phyloP scores from a whole-genome alignment of 208 protist species.

The Kentomonas sorsogonicus region DNA sequence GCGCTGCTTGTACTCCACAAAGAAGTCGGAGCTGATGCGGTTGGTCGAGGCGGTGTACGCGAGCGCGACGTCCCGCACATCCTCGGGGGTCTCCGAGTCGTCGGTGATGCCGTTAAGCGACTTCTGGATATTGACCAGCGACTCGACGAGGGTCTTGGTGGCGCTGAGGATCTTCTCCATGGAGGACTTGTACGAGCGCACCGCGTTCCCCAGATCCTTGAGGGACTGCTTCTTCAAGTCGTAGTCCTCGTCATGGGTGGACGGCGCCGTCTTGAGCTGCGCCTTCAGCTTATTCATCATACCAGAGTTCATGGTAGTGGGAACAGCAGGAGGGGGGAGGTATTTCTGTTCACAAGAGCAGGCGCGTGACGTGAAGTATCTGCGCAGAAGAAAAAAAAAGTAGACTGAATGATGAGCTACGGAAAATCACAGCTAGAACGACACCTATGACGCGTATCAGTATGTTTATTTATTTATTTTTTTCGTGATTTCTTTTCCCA shows the following conservation, averaged over 20 bases:
- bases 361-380: too few relatives aligned
- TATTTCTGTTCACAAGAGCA: too few relatives aligned
- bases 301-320: too few relatives aligned
- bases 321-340: too few relatives aligned
- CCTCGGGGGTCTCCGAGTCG: constrained; percentile 14
- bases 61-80: constrained; percentile 21
- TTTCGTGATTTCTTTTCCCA: too few relatives aligned
- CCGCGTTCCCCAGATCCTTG: constrained; percentile 25
- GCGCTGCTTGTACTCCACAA: constrained; percentile 20
- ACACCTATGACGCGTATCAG: too few relatives aligned
- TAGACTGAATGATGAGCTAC: too few relatives aligned
- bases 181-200: constrained; percentile 31
- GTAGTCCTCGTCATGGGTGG: constrained; percentile 46
- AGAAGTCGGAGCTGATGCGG: constrained; percentile 18
- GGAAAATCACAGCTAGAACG: too few relatives aligned
- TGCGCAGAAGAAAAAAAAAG: too few relatives aligned
- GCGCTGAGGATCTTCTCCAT: constrained; percentile 36
- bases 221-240: constrained; percentile 19
- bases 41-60: constrained; percentile 23
- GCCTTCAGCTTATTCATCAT: constrained; percentile 41
- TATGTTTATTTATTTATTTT: constrained; percentile 2
- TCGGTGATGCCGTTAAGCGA: constrained; percentile 30
- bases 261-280: constrained; percentile 28
- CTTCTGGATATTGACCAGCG: constrained; percentile 24
- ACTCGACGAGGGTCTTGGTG: constrained; percentile 23